A percentile compares a stretch with the other conserved stretches of the same genome.
These are phyloP conservation scores for Arachnomyces sp. DNA, from an alignment of 2,329 filamentous ascomycete species.

Conservation along the genomic window DNA sequence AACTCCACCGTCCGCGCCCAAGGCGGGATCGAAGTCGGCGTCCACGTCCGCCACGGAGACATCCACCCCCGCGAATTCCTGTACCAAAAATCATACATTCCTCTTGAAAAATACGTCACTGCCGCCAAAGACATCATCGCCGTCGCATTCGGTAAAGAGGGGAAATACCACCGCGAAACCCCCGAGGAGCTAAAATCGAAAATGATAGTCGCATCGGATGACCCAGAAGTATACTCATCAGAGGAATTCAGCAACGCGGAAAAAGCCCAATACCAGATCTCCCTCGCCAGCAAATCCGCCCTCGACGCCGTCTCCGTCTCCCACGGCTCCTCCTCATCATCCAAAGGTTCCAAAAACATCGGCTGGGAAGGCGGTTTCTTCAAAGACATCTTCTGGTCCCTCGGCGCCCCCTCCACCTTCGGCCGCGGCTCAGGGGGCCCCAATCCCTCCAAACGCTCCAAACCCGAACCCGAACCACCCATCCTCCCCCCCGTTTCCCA, in stretches of 20 bases:
- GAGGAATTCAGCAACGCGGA: conserved; percentile 50
- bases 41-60: conserved; percentile 76
- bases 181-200: conserved; percentile 26
- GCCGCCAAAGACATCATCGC: conserved; percentile 51
- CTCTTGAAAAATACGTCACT: conserved; percentile 58
- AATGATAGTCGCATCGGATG: conserved; percentile 67
- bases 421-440: conserved; percentile 27
- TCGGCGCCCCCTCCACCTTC: conserved; percentile 49
- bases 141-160: conserved; percentile 22
- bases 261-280: conserved; percentile 67
- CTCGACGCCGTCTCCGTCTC: conserved; percentile 15
- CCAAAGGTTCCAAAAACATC: conserved; percentile 38
- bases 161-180: conserved; percentile 12
- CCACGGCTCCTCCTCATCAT: not conserved
- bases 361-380: conserved; percentile 90
- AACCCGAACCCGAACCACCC: too few relatives aligned
- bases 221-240: conserved; percentile 63
- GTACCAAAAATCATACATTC: conserved; percentile 70
- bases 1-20: conserved; percentile 34
- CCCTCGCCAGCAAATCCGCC: conserved; percentile 66
- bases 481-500: conserved; percentile 5
- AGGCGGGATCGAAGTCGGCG: conserved; percentile 53
- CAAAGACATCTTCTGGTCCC: conserved; percentile 68
- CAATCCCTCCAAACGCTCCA: conserved; percentile 15
- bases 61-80: conserved; percentile 67